phyloP scores from a whole-genome alignment of 345 rosid genomes.

The Rubroshorea leprosula region DNA sequence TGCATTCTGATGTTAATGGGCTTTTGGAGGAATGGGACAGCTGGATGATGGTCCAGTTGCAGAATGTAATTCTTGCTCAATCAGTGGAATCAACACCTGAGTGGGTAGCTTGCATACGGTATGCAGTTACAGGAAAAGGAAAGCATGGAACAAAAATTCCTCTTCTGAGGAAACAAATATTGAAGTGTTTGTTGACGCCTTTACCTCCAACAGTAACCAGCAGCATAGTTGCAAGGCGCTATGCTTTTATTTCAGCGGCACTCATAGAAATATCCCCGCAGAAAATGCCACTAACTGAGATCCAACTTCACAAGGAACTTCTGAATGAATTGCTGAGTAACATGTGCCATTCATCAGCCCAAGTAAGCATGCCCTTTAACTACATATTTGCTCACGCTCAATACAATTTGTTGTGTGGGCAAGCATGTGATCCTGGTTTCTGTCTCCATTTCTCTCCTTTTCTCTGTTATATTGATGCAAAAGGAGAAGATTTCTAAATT shows the following conservation, averaged over 20 bases:
- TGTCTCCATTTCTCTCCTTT: slow-evolving; percentile 1
- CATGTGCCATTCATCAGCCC: slow-evolving; percentile 97
- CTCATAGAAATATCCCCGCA: slow-evolving; percentile 84
- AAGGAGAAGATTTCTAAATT: no score
- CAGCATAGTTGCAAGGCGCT: slow-evolving; percentile 86
- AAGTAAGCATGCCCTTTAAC: slow-evolving; percentile 46
- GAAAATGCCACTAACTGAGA: slow-evolving; percentile 71
- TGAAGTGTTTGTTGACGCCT: slow-evolving; percentile 75
- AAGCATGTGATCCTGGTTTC: no score
- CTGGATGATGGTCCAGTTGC: slow-evolving; percentile 86
- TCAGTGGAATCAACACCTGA: slow-evolving; percentile 94
- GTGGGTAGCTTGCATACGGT: slow-evolving; percentile 97
- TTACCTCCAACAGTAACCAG: slow-evolving; percentile 79
- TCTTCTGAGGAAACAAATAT: slow-evolving; percentile 66
- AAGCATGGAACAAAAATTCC: slow-evolving; percentile 80
- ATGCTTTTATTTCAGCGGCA: slow-evolving; percentile 90
- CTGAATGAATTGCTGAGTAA: slow-evolving; percentile 69
- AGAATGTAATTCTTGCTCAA: slow-evolving; percentile 72
- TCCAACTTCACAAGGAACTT: slow-evolving; percentile 61
- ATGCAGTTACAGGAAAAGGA: slow-evolving; percentile 98
- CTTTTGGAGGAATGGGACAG: slow-evolving; percentile 76
- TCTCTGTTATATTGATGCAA: slow-evolving; percentile 10
- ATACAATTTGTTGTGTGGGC: not conserved
- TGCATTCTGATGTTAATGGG: slow-evolving; percentile 89
- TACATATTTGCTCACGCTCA: not conserved